Conservation (phyloP, 2,329 filamentous ascomycete genomes). For the Escovopsis weberi region DNA sequence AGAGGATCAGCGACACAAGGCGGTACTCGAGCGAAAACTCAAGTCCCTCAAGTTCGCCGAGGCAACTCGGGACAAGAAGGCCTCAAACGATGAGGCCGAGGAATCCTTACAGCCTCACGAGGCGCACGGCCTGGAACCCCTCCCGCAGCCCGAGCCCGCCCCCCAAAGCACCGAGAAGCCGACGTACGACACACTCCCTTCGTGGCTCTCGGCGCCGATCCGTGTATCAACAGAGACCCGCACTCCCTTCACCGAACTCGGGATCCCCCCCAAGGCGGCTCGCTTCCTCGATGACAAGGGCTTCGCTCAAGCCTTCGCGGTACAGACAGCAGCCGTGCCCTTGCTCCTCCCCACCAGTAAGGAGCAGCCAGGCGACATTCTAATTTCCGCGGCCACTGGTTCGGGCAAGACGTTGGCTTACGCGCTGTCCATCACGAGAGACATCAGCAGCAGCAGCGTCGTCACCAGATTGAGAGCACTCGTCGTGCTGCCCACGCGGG, state of each 20-base stretch:
- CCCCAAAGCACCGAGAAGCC: slow-evolving; percentile 42
- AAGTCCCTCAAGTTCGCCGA: slow-evolving; percentile 38
- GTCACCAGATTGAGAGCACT: slow-evolving; percentile 60
- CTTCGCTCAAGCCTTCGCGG: slow-evolving; percentile 26
- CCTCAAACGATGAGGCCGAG: slow-evolving; percentile 19
- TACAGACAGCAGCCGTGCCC: slow-evolving; percentile 48
- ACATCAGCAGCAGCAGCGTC: slow-evolving; percentile 50
- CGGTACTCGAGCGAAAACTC: slow-evolving; percentile 38
- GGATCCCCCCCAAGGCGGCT: slow-evolving; percentile 45
- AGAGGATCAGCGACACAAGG: slow-evolving; percentile 28
- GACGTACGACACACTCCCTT: slow-evolving; percentile 63
- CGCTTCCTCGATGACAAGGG: slow-evolving; percentile 49
- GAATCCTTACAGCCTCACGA: slow-evolving; percentile 17
- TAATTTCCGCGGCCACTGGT: slow-evolving; percentile 84
- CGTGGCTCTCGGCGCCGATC: slow-evolving; percentile 68
- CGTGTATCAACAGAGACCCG: slow-evolving; percentile 46
- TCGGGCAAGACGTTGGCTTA: slow-evolving; percentile 95
- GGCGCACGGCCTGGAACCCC: slow-evolving; percentile 59
- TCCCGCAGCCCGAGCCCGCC: slow-evolving; percentile 62
- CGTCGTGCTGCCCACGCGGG: slow-evolving; percentile 79
- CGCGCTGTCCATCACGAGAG: slow-evolving; percentile 68
- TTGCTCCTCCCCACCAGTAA: slow-evolving; percentile 54
- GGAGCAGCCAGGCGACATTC: slow-evolving; percentile 57
- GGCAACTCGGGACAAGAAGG: slow-evolving; percentile 15
- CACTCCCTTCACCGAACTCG: slow-evolving; percentile 47